Conservation (phyloP, 768 basidiomycete genomes). For the Sarcomyxa edulis region DNA sequence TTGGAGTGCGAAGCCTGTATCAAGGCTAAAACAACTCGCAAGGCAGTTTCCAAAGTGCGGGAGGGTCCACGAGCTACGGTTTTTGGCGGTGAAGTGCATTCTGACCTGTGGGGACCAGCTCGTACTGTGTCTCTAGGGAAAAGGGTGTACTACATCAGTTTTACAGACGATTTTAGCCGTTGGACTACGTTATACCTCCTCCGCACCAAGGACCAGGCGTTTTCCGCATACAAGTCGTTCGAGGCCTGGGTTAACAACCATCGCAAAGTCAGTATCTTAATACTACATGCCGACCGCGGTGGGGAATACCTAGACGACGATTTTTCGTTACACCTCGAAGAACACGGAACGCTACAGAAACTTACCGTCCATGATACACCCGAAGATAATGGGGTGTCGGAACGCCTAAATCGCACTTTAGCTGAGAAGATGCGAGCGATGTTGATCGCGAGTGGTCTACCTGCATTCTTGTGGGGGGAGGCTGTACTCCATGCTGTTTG, state of each 20-base stretch:
- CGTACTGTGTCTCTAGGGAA: conserved; percentile 10
- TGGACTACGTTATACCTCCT: conserved; percentile 12
- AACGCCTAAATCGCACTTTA: conserved; percentile 26
- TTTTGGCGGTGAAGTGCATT: conserved; percentile 17
- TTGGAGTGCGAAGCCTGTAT: conserved; percentile 22
- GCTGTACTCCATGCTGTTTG: conserved; percentile 25
- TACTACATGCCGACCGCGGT: conserved; percentile 25
- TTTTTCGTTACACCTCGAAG: conserved; percentile 17
- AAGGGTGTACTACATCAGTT: conserved; percentile 21
- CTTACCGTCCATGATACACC: conserved; percentile 29
- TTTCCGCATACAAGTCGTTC: conserved; percentile 15
- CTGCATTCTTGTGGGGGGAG: conserved; percentile 29
- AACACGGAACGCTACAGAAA: conserved; percentile 23
- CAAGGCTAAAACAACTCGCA: conserved; percentile 20
- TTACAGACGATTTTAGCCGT: conserved; percentile 20
- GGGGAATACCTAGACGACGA: conserved; percentile 26
- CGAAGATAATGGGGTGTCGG: conserved; percentile 30
- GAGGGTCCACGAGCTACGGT: conserved; percentile 1
- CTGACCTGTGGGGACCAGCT: conserved; percentile 31
- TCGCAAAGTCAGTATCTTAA: conserved; percentile 12
- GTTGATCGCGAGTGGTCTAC: conserved; percentile 19
- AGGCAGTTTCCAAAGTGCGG: conserved; percentile 10
- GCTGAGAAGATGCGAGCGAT: conserved; percentile 19
- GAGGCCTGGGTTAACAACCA: conserved; percentile 24
- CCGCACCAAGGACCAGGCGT: conserved; percentile 15